phyloP scores from a whole-genome alignment of 2,329 filamentous ascomycete genomes.

The Bimuria novae-zelandiae region DNA sequence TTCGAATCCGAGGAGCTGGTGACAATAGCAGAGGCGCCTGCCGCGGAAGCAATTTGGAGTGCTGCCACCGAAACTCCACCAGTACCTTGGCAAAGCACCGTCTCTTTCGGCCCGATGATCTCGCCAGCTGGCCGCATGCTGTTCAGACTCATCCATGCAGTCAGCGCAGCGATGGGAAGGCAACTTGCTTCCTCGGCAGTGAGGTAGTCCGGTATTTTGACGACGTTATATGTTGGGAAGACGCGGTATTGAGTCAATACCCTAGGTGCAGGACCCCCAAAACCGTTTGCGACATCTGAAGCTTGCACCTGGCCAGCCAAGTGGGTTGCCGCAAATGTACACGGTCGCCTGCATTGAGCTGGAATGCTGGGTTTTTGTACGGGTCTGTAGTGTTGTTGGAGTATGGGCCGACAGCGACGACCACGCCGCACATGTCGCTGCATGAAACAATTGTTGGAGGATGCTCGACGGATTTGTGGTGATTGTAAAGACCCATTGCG shows the following conservation, averaged over 20 bases:
- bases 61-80: conserved; percentile 51
- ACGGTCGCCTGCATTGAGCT: conserved; percentile 58
- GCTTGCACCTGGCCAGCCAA: conserved; percentile 64
- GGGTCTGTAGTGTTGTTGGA: conserved; percentile 46
- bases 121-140: conserved; percentile 61
- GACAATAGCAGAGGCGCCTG: conserved; percentile 57
- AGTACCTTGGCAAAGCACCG: conserved; percentile 50
- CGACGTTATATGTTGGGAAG: conserved; percentile 61
- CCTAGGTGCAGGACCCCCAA: conserved; percentile 65
- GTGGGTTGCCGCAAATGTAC: conserved; percentile 67
- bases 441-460: conserved; percentile 62
- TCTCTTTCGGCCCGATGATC: conserved; percentile 49
- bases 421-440: conserved; percentile 71
- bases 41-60: conserved; percentile 48
- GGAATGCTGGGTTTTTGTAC: conserved; percentile 51
- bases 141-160: conserved; percentile 69
- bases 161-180: conserved; percentile 65
- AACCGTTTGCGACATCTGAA: conserved; percentile 59
- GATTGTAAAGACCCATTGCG: conserved; percentile 67
- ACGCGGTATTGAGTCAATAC: conserved; percentile 64
- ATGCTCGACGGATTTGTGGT: conserved; percentile 60
- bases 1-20: conserved; percentile 64
- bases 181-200: conserved; percentile 64
- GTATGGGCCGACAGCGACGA: conserved; percentile 55
- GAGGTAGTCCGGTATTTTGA: conserved; percentile 62